Percentiles rank a stretch among this genome's conserved stretches.
Conservation (phyloP, 2,329 filamentous ascomycete species). For the Pyrenochaeta sp. region DNA sequence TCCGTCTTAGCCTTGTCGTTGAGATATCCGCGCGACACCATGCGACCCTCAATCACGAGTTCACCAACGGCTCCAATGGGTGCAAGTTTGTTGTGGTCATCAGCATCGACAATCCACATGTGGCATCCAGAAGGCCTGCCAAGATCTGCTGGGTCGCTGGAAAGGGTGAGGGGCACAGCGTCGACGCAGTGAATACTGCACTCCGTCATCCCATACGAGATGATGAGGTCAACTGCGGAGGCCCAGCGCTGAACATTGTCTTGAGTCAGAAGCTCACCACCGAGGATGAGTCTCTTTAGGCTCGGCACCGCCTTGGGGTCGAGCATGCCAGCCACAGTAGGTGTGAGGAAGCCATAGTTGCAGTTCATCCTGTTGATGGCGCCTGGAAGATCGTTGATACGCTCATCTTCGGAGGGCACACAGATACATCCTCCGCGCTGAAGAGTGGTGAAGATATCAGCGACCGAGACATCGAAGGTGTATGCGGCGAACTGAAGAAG, state of each 20-base stretch:
- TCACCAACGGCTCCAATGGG: constrained; percentile 45
- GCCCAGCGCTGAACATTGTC: constrained; percentile 30
- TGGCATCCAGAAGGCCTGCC: constrained; percentile 53
- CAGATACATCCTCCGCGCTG: constrained; percentile 67
- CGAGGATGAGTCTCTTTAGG: constrained; percentile 11
- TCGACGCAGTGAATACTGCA: constrained; percentile 52
- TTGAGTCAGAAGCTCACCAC: constrained; percentile 10
- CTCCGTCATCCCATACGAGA: constrained; percentile 18
- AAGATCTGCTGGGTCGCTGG: constrained; percentile 39
- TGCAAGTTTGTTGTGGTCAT: constrained; percentile 3
- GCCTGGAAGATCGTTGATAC: constrained; percentile 58
- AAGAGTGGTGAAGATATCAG: constrained; percentile 64
- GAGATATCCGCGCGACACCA: constrained; percentile 33
- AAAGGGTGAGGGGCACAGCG: not conserved
- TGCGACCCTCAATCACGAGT: constrained; percentile 64
- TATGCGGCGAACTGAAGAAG: constrained; percentile 63
- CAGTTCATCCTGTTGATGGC: constrained; percentile 48
- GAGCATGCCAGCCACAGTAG: constrained; percentile 7
- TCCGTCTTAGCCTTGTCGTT: constrained; percentile 8
- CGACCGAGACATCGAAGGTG: constrained; percentile 62
- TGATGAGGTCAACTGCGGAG: constrained; percentile 11
- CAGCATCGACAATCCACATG: constrained; percentile 47
- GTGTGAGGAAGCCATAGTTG: constrained; percentile 49
- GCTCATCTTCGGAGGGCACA: constrained; percentile 61
- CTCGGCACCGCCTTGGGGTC: constrained; percentile 9